Base-by-base conservation (phyloP, 768 basidiomycete species). In the Termitomyces sp. region DNA sequence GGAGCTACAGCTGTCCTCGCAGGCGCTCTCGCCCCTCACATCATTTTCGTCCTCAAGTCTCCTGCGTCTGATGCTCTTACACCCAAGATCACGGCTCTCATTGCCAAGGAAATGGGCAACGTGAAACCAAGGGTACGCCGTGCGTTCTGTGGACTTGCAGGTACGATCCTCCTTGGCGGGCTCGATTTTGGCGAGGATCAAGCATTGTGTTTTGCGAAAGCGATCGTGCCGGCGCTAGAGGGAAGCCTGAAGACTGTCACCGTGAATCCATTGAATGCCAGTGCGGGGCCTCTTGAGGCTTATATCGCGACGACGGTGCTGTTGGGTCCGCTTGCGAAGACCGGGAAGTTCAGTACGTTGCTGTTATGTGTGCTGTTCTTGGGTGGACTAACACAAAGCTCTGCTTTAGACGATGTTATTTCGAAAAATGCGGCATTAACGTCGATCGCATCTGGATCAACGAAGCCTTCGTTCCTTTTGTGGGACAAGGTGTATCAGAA, bases 401-500 rank as follows among this genome's bases (percentile, higher is more conserved):
- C 37, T 42, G 58, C 37, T 44, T 65, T 44, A 72, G 86, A 75
- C 52, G 76, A 81, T 48, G 52, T 73, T 10, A 75, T 82, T 21
- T 72, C 78, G 23, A 75, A 72, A 61, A 84, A 84, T 66, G 49
- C 78, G 28, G 68, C 70, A 2, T 59, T 82, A n/a, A 74, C 78
- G 34, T 70, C 77, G 1, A 67, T 89, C n/a, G 65, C 68, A 17
- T 68, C 83, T 0, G 72, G 75, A 14, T 64, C 73, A 12, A 72
- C 80, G 23, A 97, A 93, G 66, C 89, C 92, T 0, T 87, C 89
- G 1, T 97, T 97, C 72, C 69, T 98, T 40, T 63, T 95, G 14
- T 92, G 84, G 83, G 94, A 96, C 52, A 94, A 90, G 67, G 84
- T 91, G 0, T 94, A 92, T 64, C 82, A 86, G 57, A 93, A 91